These are phyloP conservation scores for Penicillium sp. DNA, from an alignment of 2,329 filamentous ascomycete species.

Conservation along the genomic window DNA sequence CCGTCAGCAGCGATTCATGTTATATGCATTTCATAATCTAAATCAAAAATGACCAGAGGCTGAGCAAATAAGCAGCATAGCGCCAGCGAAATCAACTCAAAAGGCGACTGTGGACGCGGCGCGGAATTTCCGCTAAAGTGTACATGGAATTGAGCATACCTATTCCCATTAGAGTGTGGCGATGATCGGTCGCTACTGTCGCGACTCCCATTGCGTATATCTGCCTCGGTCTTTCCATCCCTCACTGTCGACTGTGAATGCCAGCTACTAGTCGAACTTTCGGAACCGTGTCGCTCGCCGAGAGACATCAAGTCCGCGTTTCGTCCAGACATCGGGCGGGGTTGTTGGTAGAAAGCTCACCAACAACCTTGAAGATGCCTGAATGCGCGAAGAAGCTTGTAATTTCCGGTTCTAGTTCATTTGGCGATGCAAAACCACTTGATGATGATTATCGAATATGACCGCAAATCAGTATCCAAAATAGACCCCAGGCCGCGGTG, in stretches of 20 bases:
- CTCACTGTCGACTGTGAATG: conserved; percentile 39
- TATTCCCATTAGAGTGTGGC: conserved; percentile 2
- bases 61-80: not conserved
- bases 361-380: not conserved
- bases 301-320: conserved; percentile 26
- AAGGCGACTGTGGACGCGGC: not conserved
- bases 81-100: not conserved
- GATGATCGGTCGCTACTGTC: conserved; percentile 22
- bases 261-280: conserved; percentile 37
- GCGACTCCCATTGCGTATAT: conserved; percentile 17
- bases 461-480: not conserved
- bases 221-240: conserved; percentile 22
- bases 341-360: conserved; percentile 1
- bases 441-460: not conserved
- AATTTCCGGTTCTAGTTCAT: not conserved
- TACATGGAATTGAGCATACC: not conserved
- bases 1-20: not conserved
- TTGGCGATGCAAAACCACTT: not conserved
- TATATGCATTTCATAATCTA: not conserved
- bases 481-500: not conserved
- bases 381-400: not conserved
- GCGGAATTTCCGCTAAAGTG: not conserved
- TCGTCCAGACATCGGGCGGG: conserved; percentile 30
- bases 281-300: conserved; percentile 38
- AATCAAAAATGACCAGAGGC: not conserved